phyloP scores from a whole-genome alignment of 306 rosid species.

The Lathyrus aphaca region DNA sequence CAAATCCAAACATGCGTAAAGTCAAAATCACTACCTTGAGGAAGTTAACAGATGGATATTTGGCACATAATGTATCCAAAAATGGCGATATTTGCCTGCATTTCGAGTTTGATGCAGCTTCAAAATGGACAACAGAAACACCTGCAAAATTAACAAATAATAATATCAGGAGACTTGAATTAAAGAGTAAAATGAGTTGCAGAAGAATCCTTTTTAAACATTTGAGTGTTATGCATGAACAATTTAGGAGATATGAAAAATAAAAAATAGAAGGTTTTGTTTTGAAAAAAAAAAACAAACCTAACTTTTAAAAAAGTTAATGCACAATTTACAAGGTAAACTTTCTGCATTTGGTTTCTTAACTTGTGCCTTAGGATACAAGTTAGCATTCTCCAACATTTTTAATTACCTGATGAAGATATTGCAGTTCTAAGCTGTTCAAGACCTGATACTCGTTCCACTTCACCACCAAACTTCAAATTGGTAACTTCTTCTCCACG shows the following conservation, averaged over 20 bases:
- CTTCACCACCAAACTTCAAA: slow-evolving; percentile 90
- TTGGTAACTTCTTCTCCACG: slow-evolving; percentile 83
- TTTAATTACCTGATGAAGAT: slow-evolving; percentile 65
- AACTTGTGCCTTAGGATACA: too few relatives aligned
- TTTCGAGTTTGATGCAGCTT: slow-evolving; percentile 62
- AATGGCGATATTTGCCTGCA: slow-evolving; percentile 83
- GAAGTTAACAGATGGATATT: slow-evolving; percentile 85
- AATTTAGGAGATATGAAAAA: too few relatives aligned
- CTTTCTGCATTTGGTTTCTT: too few relatives aligned
- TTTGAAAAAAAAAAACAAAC: too few relatives aligned
- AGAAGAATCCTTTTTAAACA: not conserved
- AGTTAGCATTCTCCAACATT: not conserved
- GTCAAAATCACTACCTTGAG: slow-evolving; percentile 58
- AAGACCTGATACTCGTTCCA: slow-evolving; percentile 76
- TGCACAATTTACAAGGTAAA: too few relatives aligned
- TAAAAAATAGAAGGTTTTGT: too few relatives aligned
- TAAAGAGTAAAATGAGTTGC: not conserved
- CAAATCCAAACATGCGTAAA: not conserved
- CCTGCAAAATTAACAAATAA: slow-evolving; percentile 51
- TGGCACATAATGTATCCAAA: slow-evolving; percentile 70
- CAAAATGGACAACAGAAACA: slow-evolving; percentile 82
- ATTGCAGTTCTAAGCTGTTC: slow-evolving; percentile 83
- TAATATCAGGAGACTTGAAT: slow-evolving; percentile 13
- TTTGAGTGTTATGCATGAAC: not conserved
- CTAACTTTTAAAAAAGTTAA: too few relatives aligned